Conservation (phyloP, 345 rosid species). For the Tarenaya hassleriana region DNA sequence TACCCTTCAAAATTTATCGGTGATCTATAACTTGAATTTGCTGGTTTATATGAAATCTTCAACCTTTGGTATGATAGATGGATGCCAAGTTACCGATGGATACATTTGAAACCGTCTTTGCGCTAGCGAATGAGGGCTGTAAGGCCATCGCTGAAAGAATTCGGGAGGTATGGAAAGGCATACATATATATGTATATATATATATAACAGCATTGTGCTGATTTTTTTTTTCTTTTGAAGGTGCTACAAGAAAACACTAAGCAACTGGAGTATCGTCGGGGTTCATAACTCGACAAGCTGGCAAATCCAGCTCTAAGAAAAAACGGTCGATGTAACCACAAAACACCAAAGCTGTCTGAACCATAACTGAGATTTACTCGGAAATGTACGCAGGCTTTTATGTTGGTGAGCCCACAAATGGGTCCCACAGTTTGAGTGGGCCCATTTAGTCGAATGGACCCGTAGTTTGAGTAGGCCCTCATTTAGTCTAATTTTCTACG, state of each 20-base stretch:
- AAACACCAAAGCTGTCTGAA: too few relatives aligned
- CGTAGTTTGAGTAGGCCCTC: too few relatives aligned
- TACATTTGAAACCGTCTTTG: slow-evolving; percentile 80
- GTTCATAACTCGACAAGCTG: slow-evolving; percentile 26
- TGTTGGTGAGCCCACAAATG: too few relatives aligned
- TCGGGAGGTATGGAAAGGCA: slow-evolving; percentile 43
- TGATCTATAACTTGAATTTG: background rate
- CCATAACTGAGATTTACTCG: too few relatives aligned
- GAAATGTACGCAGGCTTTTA: too few relatives aligned
- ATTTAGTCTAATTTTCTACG: too few relatives aligned
- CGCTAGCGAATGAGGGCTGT: slow-evolving; percentile 80
- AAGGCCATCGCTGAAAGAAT: slow-evolving; percentile 75
- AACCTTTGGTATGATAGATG: slow-evolving; percentile 45
- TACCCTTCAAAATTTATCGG: slow-evolving; percentile 7
- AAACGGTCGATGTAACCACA: too few relatives aligned
- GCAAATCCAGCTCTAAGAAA: too few relatives aligned
- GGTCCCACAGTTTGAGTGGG: too few relatives aligned
- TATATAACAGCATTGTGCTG: background rate
- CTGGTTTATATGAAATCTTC: background rate
- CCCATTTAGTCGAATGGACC: too few relatives aligned
- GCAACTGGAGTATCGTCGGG: slow-evolving; percentile 67
- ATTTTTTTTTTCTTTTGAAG: slow-evolving; percentile 32
- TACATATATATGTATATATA: background rate
- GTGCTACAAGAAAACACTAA: slow-evolving; percentile 68
- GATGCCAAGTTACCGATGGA: slow-evolving; percentile 76